Conservation (phyloP, 2,329 filamentous ascomycete genomes). For the Chrysosphaeria jannelii region DNA sequence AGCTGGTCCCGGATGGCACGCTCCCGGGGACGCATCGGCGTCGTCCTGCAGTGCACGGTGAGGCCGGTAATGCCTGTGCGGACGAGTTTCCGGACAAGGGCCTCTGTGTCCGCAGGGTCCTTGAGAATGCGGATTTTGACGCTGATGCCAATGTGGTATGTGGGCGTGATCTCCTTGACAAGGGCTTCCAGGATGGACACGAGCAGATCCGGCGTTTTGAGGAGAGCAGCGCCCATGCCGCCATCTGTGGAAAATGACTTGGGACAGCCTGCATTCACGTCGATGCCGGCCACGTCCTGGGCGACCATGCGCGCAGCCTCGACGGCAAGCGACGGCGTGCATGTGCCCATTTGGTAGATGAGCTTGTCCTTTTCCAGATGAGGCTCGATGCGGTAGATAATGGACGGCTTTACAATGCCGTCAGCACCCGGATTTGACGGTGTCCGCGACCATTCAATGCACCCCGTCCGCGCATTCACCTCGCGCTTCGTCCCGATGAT, state of each 20-base stretch:
- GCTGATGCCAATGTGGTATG: slow-evolving; percentile 71
- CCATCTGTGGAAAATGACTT: slow-evolving; percentile 85
- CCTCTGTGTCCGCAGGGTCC: slow-evolving; percentile 42
- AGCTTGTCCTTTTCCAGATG: slow-evolving; percentile 41
- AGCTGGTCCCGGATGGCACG: slow-evolving; percentile 64
- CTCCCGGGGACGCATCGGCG: slow-evolving; percentile 79
- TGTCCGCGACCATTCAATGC: slow-evolving; percentile 57
- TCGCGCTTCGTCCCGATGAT: slow-evolving; percentile 65
- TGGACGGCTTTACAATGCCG: slow-evolving; percentile 24
- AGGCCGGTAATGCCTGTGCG: slow-evolving; percentile 73
- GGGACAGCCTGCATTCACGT: slow-evolving; percentile 93
- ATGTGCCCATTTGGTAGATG: slow-evolving; percentile 80
- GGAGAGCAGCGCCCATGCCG: slow-evolving; percentile 82
- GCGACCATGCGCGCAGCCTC: slow-evolving; percentile 62
- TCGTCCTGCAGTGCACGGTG: slow-evolving; percentile 86
- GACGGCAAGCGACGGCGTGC: slow-evolving; percentile 56
- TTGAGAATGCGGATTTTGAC: slow-evolving; percentile 86
- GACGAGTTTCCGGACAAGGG: slow-evolving; percentile 48
- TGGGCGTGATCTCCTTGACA: slow-evolving; percentile 44
- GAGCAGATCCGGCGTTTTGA: slow-evolving; percentile 59
- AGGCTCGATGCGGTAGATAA: slow-evolving; percentile 68
- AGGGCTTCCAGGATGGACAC: slow-evolving; percentile 58
- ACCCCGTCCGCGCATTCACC: slow-evolving; percentile 44
- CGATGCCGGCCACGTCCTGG: slow-evolving; percentile 69
- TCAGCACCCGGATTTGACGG: slow-evolving; percentile 37